Percentiles rank a stretch among this genome's conserved stretches.
These are phyloP conservation scores for Epicoccum nigrum DNA, from an alignment of 2,329 filamentous ascomycete genomes.

Conservation along the genomic window DNA sequence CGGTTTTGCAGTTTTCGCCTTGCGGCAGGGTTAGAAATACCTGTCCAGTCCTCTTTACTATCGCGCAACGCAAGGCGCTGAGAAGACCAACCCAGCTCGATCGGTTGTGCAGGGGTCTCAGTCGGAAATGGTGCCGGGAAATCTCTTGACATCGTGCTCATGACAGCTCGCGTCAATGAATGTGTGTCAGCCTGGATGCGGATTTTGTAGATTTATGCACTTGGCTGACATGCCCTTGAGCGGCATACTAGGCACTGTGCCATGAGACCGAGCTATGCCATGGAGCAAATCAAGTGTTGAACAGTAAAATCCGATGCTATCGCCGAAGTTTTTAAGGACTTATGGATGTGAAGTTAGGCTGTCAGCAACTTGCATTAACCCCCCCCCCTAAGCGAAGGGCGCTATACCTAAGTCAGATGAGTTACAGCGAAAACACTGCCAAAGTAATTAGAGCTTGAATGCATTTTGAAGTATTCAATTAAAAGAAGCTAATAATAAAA, in stretches of 20 bases:
- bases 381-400: constrained; percentile 4
- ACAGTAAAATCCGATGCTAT: not conserved
- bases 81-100: constrained; percentile 19
- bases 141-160: constrained; percentile 1
- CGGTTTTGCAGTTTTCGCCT: constrained; percentile 29
- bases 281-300: not conserved
- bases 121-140: not conserved
- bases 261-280: constrained; percentile 5
- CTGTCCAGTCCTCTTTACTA: constrained; percentile 26
- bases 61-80: constrained; percentile 16
- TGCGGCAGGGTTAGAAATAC: constrained; percentile 20
- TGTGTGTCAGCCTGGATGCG: not conserved
- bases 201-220: constrained; percentile 10
- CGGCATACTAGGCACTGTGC: not conserved
- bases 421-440: too few relatives aligned
- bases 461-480: too few relatives aligned
- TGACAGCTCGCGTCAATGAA: not conserved
- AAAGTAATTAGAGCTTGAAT: too few relatives aligned
- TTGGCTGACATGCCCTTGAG: constrained; percentile 3
- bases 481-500: too few relatives aligned
- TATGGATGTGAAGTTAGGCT: constrained; percentile 1
- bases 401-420: not conserved
- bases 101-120: not conserved
- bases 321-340: not conserved
- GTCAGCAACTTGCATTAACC: constrained; percentile 15